Percentiles rank a stretch among this genome's conserved stretches.
phyloP scores from a whole-genome alignment of 1,284 basidiomycete genomes.

The Naganishia cerealis region DNA sequence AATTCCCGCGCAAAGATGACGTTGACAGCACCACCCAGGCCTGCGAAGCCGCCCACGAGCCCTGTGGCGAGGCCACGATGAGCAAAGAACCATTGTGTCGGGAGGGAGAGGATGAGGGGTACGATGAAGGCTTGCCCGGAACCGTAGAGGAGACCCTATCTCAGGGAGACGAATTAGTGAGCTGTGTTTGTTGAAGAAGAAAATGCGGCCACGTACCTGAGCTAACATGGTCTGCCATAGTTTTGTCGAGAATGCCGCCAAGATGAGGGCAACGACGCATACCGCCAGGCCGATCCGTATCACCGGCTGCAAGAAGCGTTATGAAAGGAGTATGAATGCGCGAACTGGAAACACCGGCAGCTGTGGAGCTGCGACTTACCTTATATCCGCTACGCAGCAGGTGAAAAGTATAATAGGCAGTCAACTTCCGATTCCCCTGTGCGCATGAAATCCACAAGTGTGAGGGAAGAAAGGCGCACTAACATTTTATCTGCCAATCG shows the following conservation, averaged over 20 bases:
- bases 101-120: constrained; percentile 40
- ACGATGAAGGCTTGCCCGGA: constrained; percentile 37
- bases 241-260: constrained; percentile 38
- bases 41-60: constrained; percentile 41
- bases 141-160: constrained; percentile 38
- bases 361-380: constrained; percentile 5
- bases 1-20: constrained; percentile 38
- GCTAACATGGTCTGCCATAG: constrained; percentile 43
- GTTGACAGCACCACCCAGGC: constrained; percentile 40
- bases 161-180: not conserved
- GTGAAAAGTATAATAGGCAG: not conserved
- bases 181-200: not conserved
- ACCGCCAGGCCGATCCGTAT: constrained; percentile 37
- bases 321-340: not conserved
- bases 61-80: constrained; percentile 41
- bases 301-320: constrained; percentile 28
- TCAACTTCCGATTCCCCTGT: not conserved
- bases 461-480: not conserved
- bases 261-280: constrained; percentile 34
- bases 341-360: not conserved
- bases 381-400: constrained; percentile 31
- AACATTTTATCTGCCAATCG: constrained; percentile 33
- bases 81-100: constrained; percentile 42
- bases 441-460: no score
- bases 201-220: constrained; percentile 33